Evolutionary conservation across 768 basidiomycete species (phyloP).

Genomic region (Tricholoma sp.): DNA sequence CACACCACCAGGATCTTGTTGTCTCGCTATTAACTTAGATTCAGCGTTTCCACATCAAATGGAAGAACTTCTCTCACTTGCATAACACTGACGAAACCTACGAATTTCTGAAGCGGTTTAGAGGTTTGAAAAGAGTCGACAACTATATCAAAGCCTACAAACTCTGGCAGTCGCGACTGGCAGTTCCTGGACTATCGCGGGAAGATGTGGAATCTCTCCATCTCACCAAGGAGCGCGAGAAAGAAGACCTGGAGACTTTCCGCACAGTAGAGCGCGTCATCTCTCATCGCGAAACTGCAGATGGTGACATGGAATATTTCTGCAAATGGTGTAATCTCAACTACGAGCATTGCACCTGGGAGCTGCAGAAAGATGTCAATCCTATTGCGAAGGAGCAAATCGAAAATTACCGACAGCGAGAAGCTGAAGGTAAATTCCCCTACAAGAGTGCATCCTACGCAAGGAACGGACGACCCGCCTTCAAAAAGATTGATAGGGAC

Average conservation of each 20-base stretch:
- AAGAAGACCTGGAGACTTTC: slow-evolving; percentile 87
- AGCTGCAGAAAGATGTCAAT: slow-evolving; percentile 74
- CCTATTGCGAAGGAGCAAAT: slow-evolving; percentile 75
- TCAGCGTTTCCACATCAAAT: slow-evolving; percentile 98
- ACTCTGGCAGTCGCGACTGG: slow-evolving; percentile 60
- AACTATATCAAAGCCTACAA: slow-evolving; percentile 97
- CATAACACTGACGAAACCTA: slow-evolving; percentile 99
- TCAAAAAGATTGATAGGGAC: slow-evolving; percentile 80
- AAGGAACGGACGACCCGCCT: slow-evolving; percentile 65
- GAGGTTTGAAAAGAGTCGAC: slow-evolving; percentile 94
- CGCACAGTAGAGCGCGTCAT: slow-evolving; percentile 91
- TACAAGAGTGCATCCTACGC: slow-evolving; percentile 74
- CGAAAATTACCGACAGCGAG: slow-evolving; percentile 71
- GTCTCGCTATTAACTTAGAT: slow-evolving; percentile 11
- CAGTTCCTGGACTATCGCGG: slow-evolving; percentile 60
- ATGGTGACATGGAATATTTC: slow-evolving; percentile 75
- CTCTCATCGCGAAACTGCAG: slow-evolving; percentile 61
- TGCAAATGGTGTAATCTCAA: slow-evolving; percentile 95
- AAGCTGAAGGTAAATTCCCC: slow-evolving; percentile 77
- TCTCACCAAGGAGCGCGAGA: slow-evolving; percentile 86
- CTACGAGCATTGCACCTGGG: slow-evolving; percentile 97
- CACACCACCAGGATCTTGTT: slow-evolving; percentile 1
- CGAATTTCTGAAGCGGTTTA: slow-evolving; percentile 92
- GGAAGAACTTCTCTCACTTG: slow-evolving; percentile 97
- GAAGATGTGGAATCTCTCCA: slow-evolving; percentile 90